Conservation (phyloP, 179 eudicot species). For the Beta lomatogona region DNA sequence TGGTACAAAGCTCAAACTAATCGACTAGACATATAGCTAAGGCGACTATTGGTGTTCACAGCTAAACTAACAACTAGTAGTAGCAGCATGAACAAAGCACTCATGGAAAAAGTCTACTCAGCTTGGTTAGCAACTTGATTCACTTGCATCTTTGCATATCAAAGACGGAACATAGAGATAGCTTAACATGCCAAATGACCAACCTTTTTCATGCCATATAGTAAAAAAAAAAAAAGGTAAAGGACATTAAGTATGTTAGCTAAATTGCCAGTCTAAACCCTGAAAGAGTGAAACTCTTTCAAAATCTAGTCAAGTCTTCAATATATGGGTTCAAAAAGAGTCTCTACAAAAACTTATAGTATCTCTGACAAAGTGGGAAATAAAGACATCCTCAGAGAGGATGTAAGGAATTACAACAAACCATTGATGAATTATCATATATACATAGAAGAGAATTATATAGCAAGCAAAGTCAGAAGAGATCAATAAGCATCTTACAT, state of each 20-base stretch:
- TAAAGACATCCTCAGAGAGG: neutral
- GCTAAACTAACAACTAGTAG: neutral
- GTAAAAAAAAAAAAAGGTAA: no score
- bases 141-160: neutral
- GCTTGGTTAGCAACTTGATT: neutral
- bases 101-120: neutral
- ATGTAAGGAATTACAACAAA: neutral
- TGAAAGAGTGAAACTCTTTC: neutral
- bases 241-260: no score
- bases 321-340: neutral
- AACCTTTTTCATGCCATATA: neutral
- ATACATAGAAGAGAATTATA: neutral
- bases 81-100: neutral
- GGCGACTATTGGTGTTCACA: neutral
- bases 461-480: neutral
- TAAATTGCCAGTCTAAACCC: neutral
- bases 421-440: neutral
- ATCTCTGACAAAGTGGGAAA: neutral
- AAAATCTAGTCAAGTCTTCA: neutral
- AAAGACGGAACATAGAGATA: neutral
- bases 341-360: neutral
- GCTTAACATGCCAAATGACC: neutral
- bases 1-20: neutral
- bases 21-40: neutral
- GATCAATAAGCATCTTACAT: conserved; percentile 46